Percentiles rank a stretch among this genome's conserved stretches.
These are phyloP conservation scores for Exserohilum turcica DNA, from an alignment of 2,329 filamentous ascomycete genomes.

Conservation along the genomic window DNA sequence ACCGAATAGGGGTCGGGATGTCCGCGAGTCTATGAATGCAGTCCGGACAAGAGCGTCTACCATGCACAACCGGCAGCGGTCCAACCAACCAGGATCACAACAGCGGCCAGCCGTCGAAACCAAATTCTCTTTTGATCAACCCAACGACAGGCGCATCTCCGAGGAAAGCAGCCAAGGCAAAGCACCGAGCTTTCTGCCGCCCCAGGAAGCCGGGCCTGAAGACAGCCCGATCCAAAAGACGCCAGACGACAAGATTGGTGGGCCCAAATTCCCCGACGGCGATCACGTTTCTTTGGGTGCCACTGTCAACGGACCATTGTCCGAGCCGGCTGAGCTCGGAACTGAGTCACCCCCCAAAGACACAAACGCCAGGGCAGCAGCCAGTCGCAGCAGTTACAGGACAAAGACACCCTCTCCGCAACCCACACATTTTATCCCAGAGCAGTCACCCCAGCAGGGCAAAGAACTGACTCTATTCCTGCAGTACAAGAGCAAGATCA, in stretches of 20 bases:
- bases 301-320: constrained; percentile 45
- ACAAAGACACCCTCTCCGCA: constrained; percentile 50
- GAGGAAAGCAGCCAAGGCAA: constrained; percentile 61
- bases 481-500: constrained; percentile 96
- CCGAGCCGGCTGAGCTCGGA: constrained; percentile 38
- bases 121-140: constrained; percentile 61
- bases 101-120: constrained; percentile 60
- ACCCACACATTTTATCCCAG: constrained; percentile 52
- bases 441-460: constrained; percentile 70
- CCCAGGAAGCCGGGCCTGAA: constrained; percentile 34
- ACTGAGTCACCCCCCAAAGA: constrained; percentile 32
- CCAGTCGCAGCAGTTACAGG: constrained; percentile 35
- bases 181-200: constrained; percentile 44
- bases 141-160: constrained; percentile 59
- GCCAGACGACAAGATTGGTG: constrained; percentile 67
- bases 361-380: constrained; percentile 26
- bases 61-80: constrained; percentile 58
- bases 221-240: constrained; percentile 56
- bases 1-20: constrained; percentile 83
- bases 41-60: constrained; percentile 65
- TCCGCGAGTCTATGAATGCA: constrained; percentile 80
- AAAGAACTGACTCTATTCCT: constrained; percentile 93
- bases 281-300: constrained; percentile 40
- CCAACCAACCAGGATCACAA: constrained; percentile 37
- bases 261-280: constrained; percentile 44